These are phyloP conservation scores for Corylus avellana DNA, from an alignment of 306 rosid species.

Conservation along the genomic window DNA sequence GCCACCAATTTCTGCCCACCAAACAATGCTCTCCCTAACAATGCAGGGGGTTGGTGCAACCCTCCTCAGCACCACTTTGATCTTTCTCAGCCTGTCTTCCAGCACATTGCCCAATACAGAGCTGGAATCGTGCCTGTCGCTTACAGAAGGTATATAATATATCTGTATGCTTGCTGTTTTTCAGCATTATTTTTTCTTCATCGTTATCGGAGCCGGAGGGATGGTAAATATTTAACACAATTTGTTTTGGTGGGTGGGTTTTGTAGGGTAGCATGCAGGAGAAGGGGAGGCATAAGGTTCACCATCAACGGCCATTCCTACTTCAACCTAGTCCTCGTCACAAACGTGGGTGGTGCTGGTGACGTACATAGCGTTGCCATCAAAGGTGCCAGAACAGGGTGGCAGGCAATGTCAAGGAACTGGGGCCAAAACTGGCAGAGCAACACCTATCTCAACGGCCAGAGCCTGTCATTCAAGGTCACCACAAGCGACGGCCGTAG, in stretches of 20 bases:
- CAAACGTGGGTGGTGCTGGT: conserved; percentile 98
- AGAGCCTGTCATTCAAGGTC: conserved; percentile 84
- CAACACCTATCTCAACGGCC: conserved; percentile 88
- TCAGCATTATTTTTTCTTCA: too few relatives aligned
- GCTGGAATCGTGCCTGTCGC: conserved; percentile 93
- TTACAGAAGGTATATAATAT: conserved; percentile 59
- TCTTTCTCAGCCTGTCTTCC: conserved; percentile 91
- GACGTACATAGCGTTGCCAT: conserved; percentile 73
- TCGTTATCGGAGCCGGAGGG: too few relatives aligned
- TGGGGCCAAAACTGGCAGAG: conserved; percentile 99
- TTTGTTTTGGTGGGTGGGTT: background rate
- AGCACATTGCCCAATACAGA: conserved; percentile 86
- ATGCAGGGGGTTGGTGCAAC: conserved; percentile 96
- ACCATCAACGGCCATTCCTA: conserved; percentile 93
- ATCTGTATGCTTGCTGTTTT: background rate
- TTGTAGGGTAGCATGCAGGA: conserved; percentile 78
- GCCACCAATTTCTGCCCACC: conserved; percentile 99
- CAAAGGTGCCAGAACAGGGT: conserved; percentile 76
- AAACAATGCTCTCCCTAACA: conserved; percentile 85
- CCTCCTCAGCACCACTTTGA: conserved; percentile 96
- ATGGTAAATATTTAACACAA: too few relatives aligned
- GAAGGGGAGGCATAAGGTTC: conserved; percentile 93
- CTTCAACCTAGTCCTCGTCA: conserved; percentile 86
- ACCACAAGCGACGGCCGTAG: conserved; percentile 78
- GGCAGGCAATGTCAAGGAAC: conserved; percentile 95